Percentiles rank a stretch among this genome's conserved stretches.
Evolutionary conservation across 2,329 filamentous ascomycete genomes (phyloP).

Genomic region (Cladorrhinum sp.): DNA sequence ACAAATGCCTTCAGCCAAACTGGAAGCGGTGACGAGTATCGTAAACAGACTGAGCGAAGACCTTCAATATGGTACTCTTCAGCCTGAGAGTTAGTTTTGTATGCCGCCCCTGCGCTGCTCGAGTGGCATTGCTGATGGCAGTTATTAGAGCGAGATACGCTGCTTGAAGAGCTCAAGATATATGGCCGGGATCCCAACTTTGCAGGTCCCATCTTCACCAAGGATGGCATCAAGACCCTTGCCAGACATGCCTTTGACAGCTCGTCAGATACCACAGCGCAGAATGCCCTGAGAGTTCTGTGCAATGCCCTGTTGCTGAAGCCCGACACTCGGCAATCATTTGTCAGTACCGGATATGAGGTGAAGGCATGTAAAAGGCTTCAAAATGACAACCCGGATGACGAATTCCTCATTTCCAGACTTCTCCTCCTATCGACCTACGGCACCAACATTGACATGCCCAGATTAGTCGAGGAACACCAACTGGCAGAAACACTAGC

Average conservation of each 20-base stretch:
- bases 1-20: constrained; percentile 51
- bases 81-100: constrained; percentile 54
- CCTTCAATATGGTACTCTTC: constrained; percentile 56
- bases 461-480: constrained; percentile 62
- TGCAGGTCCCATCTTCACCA: constrained; percentile 81
- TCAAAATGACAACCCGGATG: constrained; percentile 68
- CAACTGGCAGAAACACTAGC: constrained; percentile 66
- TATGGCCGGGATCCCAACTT: constrained; percentile 69
- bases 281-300: constrained; percentile 75
- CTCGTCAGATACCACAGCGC: constrained; percentile 59
- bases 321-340: constrained; percentile 64
- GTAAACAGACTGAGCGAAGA: constrained; percentile 62
- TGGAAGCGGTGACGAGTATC: constrained; percentile 63
- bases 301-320: constrained; percentile 79
- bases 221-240: constrained; percentile 72
- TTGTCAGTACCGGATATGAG: constrained; percentile 68
- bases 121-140: background rate
- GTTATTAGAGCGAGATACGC: constrained; percentile 56
- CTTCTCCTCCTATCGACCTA: constrained; percentile 81
- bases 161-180: constrained; percentile 70
- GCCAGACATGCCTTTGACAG: constrained; percentile 70
- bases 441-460: constrained; percentile 65
- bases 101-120: background rate
- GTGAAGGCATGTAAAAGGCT: constrained; percentile 67
- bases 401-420: constrained; percentile 81